Percentiles rank a stretch among this genome's conserved stretches.
phyloP scores from a whole-genome alignment of 768 basidiomycete species.

The Lactarius sp. region DNA sequence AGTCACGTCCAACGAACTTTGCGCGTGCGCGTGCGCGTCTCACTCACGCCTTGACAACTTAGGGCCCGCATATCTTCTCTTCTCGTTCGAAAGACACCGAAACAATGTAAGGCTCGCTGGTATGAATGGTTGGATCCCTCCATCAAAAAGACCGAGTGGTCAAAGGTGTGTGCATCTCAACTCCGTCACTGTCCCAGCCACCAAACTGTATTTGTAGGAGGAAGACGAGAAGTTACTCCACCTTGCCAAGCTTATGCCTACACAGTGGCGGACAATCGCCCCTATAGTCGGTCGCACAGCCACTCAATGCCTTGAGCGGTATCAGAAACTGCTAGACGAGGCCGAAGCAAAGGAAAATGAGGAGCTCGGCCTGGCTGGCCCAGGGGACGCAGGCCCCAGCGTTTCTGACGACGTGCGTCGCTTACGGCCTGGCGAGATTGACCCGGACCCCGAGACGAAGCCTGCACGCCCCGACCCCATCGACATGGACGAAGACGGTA shows the following conservation, averaged over 20 bases:
- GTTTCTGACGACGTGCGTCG: constrained; percentile 90
- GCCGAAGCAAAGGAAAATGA: constrained; percentile 96
- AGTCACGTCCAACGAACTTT: constrained; percentile 19
- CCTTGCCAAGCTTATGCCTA: constrained; percentile 97
- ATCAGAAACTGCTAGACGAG: constrained; percentile 96
- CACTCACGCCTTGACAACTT: constrained; percentile 10
- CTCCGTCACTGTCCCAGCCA: background rate
- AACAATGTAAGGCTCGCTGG: constrained; percentile 99
- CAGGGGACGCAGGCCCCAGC: constrained; percentile 74
- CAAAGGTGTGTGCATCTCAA: constrained; percentile 58
- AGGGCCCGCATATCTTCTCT: constrained; percentile 98
- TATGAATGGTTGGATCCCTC: constrained; percentile 99
- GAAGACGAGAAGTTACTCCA: constrained; percentile 99
- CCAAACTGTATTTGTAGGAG: constrained; percentile 44
- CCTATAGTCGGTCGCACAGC: constrained; percentile 98
- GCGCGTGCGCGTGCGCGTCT: background rate
- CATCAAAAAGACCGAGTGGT: constrained; percentile 99
- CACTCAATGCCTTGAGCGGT: constrained; percentile 95
- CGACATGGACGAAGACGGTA: constrained; percentile 99
- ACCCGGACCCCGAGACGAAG: constrained; percentile 98
- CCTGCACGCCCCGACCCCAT: constrained; percentile 98
- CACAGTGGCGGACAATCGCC: constrained; percentile 99
- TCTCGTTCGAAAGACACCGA: constrained; percentile 96
- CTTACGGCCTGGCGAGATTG: constrained; percentile 93
- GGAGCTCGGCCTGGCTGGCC: constrained; percentile 86